A percentile compares a stretch with the other conserved stretches of the same genome.
phyloP scores from a whole-genome alignment of 1,284 basidiomycete species.

The Cutaneotrichosporon spelunceum region DNA sequence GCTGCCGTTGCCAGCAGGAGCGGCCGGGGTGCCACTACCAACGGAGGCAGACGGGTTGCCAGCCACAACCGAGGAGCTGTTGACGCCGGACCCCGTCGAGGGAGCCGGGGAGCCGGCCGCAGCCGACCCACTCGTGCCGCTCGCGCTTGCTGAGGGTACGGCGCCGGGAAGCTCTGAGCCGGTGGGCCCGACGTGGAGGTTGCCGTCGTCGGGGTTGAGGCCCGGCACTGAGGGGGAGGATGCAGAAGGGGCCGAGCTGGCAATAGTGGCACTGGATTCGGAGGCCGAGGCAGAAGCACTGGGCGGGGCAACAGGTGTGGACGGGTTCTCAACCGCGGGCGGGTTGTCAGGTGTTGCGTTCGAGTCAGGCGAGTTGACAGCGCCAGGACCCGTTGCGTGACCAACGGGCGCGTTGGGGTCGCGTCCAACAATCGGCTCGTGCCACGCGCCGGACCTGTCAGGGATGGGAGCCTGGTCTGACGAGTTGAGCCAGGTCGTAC shows the following conservation, averaged over 20 bases:
- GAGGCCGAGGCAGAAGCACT: neutral
- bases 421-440: neutral
- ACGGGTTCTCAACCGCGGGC: too few relatives aligned
- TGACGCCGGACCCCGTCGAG: neutral
- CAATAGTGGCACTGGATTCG: neutral
- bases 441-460: neutral
- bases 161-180: neutral
- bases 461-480: neutral
- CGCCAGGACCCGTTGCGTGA: neutral
- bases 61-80: too few relatives aligned
- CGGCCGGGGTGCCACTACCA: neutral
- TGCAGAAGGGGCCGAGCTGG: neutral
- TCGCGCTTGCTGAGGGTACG: neutral
- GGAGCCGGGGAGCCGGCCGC: neutral
- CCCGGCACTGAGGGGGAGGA: neutral
- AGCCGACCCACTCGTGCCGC: neutral
- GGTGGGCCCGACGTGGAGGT: neutral
- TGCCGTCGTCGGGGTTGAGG: neutral
- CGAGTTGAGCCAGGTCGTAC: slow-evolving; percentile 1
- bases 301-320: too few relatives aligned
- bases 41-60: neutral
- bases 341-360: neutral
- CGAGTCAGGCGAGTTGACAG: neutral
- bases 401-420: neutral
- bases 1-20: neutral